Percentiles rank a stretch among this genome's conserved stretches.
Evolutionary conservation across 805 yeast genomes (phyloP).

Genomic region (Metschnikowia arizonensis): DNA sequence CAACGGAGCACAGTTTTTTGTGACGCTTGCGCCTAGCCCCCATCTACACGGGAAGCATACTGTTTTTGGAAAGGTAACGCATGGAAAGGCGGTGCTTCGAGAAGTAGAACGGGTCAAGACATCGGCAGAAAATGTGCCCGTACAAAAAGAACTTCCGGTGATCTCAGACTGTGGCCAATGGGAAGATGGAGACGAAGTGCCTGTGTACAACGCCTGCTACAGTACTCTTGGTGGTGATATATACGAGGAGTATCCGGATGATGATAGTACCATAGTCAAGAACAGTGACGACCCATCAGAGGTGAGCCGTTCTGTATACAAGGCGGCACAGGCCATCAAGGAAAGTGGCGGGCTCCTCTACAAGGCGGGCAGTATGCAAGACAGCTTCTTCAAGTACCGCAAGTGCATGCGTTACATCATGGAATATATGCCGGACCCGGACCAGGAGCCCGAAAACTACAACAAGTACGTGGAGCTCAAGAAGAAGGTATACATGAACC

Average conservation of each 20-base stretch:
- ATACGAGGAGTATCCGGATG: conserved; percentile 77
- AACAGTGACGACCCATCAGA: conserved; percentile 34
- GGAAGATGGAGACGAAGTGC: conserved; percentile 49
- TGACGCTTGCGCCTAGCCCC: conserved; percentile 63
- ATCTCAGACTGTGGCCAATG: conserved; percentile 63
- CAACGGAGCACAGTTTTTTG: conserved; percentile 67
- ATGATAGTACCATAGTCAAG: conserved; percentile 54
- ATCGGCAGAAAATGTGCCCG: conserved; percentile 40
- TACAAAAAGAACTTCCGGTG: conserved; percentile 38
- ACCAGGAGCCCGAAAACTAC: conserved; percentile 52
- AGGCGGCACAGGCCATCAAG: conserved; percentile 54
- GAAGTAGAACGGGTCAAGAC: conserved; percentile 52
- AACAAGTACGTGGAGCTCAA: conserved; percentile 48
- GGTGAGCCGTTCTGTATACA: conserved; percentile 43
- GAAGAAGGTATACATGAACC: conserved; percentile 53
- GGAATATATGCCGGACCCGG: conserved; percentile 69
- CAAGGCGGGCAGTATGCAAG: conserved; percentile 46
- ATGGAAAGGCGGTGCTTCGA: conserved; percentile 67
- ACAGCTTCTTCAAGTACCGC: conserved; percentile 58
- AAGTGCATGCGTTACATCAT: conserved; percentile 67
- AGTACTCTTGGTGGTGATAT: conserved; percentile 62
- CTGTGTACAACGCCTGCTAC: conserved; percentile 60
- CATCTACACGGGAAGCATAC: conserved; percentile 76
- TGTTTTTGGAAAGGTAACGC: conserved; percentile 66
- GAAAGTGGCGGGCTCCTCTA: conserved; percentile 62